A percentile compares a stretch with the other conserved stretches of the same genome.
Conservation (phyloP, 1,139 yeast genomes). For the Hemisphaericaspora xylanilytica region DNA sequence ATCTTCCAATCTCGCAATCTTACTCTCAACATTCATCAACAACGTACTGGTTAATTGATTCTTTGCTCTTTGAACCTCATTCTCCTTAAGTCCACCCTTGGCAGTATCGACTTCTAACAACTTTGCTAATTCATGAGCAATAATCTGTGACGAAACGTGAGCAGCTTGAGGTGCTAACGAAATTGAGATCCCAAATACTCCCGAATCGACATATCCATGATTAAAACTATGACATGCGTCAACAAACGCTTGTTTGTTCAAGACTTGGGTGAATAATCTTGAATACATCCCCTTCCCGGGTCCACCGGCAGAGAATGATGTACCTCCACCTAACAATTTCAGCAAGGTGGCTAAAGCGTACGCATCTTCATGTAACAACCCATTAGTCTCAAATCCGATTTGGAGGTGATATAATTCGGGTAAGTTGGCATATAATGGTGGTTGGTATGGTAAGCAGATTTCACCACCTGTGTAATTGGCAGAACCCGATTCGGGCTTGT, state of each 20-base stretch:
- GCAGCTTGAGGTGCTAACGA: constrained; percentile 87
- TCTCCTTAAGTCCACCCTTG: constrained; percentile 59
- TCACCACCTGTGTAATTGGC: constrained; percentile 81
- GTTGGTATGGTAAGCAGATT: constrained; percentile 61
- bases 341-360: constrained; percentile 91
- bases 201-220: constrained; percentile 87
- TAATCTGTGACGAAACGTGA: constrained; percentile 74
- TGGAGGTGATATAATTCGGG: constrained; percentile 87
- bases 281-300: constrained; percentile 99
- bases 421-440: constrained; percentile 64
- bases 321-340: constrained; percentile 95
- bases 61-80: constrained; percentile 85
- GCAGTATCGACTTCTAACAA: constrained; percentile 55
- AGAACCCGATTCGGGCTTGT: constrained; percentile 35
- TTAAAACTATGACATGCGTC: constrained; percentile 88
- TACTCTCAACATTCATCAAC: constrained; percentile 89
- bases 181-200: constrained; percentile 85
- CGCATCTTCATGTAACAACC: constrained; percentile 80
- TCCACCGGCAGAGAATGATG: constrained; percentile 97
- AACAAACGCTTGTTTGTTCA: constrained; percentile 87
- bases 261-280: constrained; percentile 83
- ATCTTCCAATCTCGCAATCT: constrained; percentile 89
- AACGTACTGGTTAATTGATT: constrained; percentile 88
- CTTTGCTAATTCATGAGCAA: constrained; percentile 71
- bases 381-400: constrained; percentile 84